These are phyloP conservation scores for Chalaropsis thielavioides DNA, from an alignment of 2,329 filamentous ascomycete genomes.

Conservation along the genomic window DNA sequence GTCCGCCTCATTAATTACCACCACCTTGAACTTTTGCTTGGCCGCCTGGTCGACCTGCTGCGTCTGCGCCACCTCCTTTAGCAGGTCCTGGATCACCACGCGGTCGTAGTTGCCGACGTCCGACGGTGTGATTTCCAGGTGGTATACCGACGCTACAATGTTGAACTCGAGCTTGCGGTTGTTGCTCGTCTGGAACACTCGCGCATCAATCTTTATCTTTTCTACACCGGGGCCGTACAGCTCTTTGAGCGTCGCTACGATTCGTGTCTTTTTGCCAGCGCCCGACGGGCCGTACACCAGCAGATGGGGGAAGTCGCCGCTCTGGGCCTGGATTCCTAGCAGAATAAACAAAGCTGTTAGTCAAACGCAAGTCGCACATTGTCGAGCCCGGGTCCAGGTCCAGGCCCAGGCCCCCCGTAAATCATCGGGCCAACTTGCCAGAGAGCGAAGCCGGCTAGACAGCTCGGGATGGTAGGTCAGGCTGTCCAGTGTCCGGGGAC, in stretches of 20 bases:
- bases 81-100: conserved; percentile 84
- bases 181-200: conserved; percentile 86
- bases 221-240: conserved; percentile 94
- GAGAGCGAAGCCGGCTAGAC: conserved; percentile 69
- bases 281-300: conserved; percentile 94
- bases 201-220: conserved; percentile 98
- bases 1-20: conserved; percentile 98
- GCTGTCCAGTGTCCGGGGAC: conserved; percentile 58
- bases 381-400: not conserved
- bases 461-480: conserved; percentile 82
- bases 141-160: conserved; percentile 92
- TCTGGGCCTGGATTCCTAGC: conserved; percentile 61
- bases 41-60: conserved; percentile 94
- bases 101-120: conserved; percentile 94
- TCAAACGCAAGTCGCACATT: not conserved
- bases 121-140: conserved; percentile 93
- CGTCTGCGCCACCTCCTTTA: conserved; percentile 97
- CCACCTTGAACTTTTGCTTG: conserved; percentile 90
- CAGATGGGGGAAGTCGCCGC: conserved; percentile 92
- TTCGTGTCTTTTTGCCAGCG: conserved; percentile 93
- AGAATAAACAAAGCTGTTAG: not conserved
- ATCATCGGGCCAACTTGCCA: conserved; percentile 43
- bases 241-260: conserved; percentile 88
- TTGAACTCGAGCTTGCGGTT: conserved; percentile 99
- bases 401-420: not conserved